Base-by-base conservation (phyloP, 305 asterid genomes). In the Petunia hybrid region DNA sequence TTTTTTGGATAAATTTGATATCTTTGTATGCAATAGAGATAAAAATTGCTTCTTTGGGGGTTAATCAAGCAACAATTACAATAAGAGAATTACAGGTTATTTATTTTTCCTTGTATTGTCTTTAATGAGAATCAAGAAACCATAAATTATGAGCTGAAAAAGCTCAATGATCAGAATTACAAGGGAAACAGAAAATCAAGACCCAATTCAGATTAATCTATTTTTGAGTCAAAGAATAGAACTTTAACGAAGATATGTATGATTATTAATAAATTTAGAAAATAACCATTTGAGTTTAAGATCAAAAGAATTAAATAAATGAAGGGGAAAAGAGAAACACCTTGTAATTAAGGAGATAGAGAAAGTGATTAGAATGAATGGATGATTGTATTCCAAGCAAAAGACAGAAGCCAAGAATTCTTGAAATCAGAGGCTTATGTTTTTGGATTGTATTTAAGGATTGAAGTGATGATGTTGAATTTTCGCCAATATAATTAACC, bases 351-450 rank as follows among this genome's bases (percentile, higher is more conserved):
- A 2, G 46, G 57, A 42, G 55, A 68, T 4, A 68, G 56, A 68
- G 8, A 62, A 35, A 71, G 31, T 4, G 39, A 71, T 22, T 31
- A 36, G 63, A 36, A 9, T 51, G 46, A 31, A 3, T 51, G 78
- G 48, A 74, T 53, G 64, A 74, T 36, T 36, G 31, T 36, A 31
- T 51, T 51, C 56, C 56, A 73, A 31, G 31, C 31, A 73, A 73
- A 51, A 73, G 46, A 51, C 43, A 10, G 6, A 46, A 73, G 78
- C 48, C 64, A 69, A 74, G 4, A 74, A 53, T 73, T 73, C 13
- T 35, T 73, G 62, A 35, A 71, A 46, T 51, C 7, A 14, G 14
- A 73, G 63, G 59, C 31, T 48, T 13, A 46, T 46, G 60, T 13
- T 10, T 13, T 53, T 51, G 38, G 64, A 73, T 36, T 73, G 41